Conservation (phyloP, 2,329 filamentous ascomycete species). For the Cercospora nicotianae region DNA sequence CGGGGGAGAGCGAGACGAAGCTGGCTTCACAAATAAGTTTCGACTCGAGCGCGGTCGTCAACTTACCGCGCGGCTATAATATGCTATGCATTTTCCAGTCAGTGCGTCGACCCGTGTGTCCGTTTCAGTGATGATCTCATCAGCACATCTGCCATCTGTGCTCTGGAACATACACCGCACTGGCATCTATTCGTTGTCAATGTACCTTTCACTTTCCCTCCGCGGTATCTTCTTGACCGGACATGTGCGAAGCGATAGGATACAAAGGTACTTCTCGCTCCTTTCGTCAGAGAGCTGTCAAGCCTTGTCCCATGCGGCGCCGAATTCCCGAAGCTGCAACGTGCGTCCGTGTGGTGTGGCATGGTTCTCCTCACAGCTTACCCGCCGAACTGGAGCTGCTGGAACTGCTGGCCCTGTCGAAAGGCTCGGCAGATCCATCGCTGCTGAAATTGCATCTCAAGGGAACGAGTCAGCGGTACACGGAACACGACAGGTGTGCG, state of each 20-base stretch:
- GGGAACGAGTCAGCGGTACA: slow-evolving; percentile 1
- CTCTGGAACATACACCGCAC: not conserved
- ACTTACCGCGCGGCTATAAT: slow-evolving; percentile 9
- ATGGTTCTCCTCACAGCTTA: slow-evolving; percentile 12
- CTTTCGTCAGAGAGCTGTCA: not conserved
- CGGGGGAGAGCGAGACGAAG: slow-evolving; percentile 12
- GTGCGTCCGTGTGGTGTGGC: slow-evolving; percentile 7
- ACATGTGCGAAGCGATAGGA: slow-evolving; percentile 1
- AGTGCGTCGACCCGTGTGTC: not conserved
- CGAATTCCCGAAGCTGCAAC: slow-evolving; percentile 4
- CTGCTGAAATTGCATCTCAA: not conserved
- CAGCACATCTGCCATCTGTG: not conserved
- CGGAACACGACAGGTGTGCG: not conserved
- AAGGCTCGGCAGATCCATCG: slow-evolving; percentile 1
- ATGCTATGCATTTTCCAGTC: not conserved
- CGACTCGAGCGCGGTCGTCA: slow-evolving; percentile 3
- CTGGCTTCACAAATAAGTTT: slow-evolving; percentile 11
- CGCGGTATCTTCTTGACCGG: not conserved
- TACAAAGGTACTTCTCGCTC: not conserved
- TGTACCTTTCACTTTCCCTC: not conserved
- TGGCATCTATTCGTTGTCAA: not conserved
- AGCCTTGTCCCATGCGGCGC: slow-evolving; percentile 3
- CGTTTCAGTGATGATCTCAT: slow-evolving; percentile 4
- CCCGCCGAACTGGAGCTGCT: slow-evolving; percentile 11
- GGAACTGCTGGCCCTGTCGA: not conserved